Conservation (phyloP, 2,329 filamentous ascomycete species). For the Neonectria neomacrospora region DNA sequence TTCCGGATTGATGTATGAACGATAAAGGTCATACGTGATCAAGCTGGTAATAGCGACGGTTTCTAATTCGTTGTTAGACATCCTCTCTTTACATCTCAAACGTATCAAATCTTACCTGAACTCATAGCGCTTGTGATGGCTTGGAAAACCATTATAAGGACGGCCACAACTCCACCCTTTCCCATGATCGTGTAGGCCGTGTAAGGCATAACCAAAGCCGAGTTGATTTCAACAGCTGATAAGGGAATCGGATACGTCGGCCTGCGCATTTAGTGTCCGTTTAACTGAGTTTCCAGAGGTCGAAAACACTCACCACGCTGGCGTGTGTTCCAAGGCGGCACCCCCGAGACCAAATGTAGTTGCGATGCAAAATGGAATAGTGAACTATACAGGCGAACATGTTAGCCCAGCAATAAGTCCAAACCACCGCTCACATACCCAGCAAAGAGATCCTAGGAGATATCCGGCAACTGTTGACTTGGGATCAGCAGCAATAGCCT, state of each 20-base stretch:
- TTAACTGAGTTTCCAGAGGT: background rate
- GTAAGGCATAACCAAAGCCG: no score
- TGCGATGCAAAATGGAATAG: background rate
- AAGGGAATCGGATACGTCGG: background rate
- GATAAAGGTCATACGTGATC: background rate
- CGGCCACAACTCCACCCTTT: background rate
- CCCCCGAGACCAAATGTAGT: background rate
- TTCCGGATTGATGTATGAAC: background rate
- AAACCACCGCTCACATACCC: no score
- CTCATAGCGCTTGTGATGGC: slow-evolving; percentile 1
- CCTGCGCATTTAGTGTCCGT: background rate
- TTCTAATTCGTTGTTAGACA: background rate
- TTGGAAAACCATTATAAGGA: background rate
- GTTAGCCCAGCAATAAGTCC: background rate
- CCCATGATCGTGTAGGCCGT: background rate
- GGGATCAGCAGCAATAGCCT: no score
- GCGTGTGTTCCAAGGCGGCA: background rate
- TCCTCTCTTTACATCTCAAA: no score
- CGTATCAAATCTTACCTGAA: background rate
- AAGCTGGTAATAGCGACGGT: background rate
- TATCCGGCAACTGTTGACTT: no score
- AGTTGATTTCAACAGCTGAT: background rate
- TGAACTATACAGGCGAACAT: background rate
- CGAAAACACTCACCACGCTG: background rate
- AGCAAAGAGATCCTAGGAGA: no score